Conservation (phyloP, 2,329 filamentous ascomycete genomes). For the Pseudogymnoascus sp. region DNA sequence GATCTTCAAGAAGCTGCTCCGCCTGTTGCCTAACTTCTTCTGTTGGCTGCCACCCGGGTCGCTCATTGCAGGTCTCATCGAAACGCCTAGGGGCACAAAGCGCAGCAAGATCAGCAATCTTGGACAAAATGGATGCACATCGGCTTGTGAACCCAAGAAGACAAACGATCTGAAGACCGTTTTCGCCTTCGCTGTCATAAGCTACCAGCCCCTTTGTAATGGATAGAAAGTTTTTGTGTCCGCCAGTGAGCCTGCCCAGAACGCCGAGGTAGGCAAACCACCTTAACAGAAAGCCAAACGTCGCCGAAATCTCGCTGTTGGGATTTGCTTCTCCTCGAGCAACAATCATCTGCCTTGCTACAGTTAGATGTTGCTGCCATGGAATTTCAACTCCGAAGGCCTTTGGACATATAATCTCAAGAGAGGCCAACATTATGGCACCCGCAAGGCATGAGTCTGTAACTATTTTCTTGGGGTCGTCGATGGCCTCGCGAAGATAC, state of each 20-base stretch:
- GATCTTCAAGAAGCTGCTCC: conserved; percentile 49
- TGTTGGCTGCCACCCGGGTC: conserved; percentile 50
- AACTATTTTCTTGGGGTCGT: conserved; percentile 52
- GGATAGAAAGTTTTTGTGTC: conserved; percentile 30
- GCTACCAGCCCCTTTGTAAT: conserved; percentile 29
- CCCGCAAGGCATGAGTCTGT: conserved; percentile 70
- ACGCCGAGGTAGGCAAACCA: conserved; percentile 85
- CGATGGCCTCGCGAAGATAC: conserved; percentile 58
- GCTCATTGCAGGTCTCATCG: conserved; percentile 41
- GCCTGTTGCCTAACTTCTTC: conserved; percentile 48
- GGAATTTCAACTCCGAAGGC: conserved; percentile 73
- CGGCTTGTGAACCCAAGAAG: conserved; percentile 70
- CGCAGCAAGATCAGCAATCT: conserved; percentile 63
- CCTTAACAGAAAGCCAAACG: conserved; percentile 56
- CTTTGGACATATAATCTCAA: conserved; percentile 76
- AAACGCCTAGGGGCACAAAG: conserved; percentile 61
- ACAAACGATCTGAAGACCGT: conserved; percentile 68
- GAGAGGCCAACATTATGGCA: conserved; percentile 74
- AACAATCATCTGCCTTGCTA: conserved; percentile 68
- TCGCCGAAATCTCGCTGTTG: conserved; percentile 52
- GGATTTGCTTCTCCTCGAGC: conserved; percentile 45
- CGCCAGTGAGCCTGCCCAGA: conserved; percentile 62
- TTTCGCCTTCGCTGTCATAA: conserved; percentile 45
- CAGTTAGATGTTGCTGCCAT: conserved; percentile 71
- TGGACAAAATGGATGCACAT: conserved; percentile 62